These are phyloP conservation scores for Aureobasidium uvarum DNA, from an alignment of 2,329 filamentous ascomycete genomes.

Conservation along the genomic window DNA sequence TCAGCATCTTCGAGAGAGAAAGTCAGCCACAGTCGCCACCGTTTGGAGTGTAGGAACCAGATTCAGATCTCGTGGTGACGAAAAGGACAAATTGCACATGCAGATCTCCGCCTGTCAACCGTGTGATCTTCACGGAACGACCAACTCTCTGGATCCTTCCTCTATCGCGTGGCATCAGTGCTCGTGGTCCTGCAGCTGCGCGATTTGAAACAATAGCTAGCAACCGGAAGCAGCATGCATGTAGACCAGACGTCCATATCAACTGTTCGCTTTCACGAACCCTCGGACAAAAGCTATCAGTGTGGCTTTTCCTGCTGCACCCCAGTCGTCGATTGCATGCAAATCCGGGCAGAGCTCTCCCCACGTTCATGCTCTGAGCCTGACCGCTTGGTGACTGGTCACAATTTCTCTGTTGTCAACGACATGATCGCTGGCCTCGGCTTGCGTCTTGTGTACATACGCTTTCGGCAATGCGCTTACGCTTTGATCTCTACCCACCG, in stretches of 20 bases:
- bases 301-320: neutral
- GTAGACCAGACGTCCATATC: neutral
- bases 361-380: conserved; percentile 2
- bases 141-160: neutral
- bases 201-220: conserved; percentile 6
- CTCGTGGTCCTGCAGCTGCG: neutral
- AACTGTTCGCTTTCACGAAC: neutral
- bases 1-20: neutral
- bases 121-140: conserved; percentile 24
- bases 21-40: neutral
- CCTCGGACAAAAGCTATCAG: neutral
- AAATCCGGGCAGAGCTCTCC: conserved; percentile 4
- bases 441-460: neutral
- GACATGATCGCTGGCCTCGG: neutral
- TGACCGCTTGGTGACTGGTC: conserved; percentile 17
- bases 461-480: conserved; percentile 22
- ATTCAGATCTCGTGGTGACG: conserved; percentile 10
- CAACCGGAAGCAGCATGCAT: neutral
- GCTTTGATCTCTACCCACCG: conserved; percentile 17
- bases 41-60: neutral
- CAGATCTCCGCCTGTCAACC: conserved; percentile 25
- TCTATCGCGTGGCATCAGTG: conserved; percentile 1
- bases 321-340: neutral
- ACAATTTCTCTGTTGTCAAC: conserved; percentile 18
- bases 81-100: conserved; percentile 22